These are phyloP conservation scores for Penicillium vulpinum DNA, from an alignment of 2,329 filamentous ascomycete genomes.

Conservation along the genomic window DNA sequence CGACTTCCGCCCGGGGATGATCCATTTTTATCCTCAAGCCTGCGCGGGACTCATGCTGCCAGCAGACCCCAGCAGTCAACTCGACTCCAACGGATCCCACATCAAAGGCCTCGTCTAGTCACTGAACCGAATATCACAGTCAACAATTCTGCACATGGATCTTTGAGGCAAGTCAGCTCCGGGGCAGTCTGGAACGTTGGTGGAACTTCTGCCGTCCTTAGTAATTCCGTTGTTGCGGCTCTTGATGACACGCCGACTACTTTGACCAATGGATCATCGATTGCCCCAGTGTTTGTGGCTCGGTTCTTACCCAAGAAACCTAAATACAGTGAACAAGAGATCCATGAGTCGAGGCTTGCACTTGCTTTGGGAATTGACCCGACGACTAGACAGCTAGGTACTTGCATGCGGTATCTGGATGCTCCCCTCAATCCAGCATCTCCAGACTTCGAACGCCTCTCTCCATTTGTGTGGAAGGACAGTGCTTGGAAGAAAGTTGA, in stretches of 20 bases:
- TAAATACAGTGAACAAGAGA: slow-evolving; percentile 62
- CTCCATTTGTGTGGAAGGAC: slow-evolving; percentile 42
- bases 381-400: slow-evolving; percentile 64
- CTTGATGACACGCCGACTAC: slow-evolving; percentile 65
- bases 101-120: slow-evolving; percentile 38
- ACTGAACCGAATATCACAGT: slow-evolving; percentile 24
- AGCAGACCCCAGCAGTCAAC: slow-evolving; percentile 16
- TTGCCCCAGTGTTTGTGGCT: slow-evolving; percentile 64
- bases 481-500: slow-evolving; percentile 40
- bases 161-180: slow-evolving; percentile 57
- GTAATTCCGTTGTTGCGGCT: slow-evolving; percentile 46
- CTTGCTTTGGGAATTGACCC: slow-evolving; percentile 78
- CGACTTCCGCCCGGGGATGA: slow-evolving; percentile 48
- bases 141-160: slow-evolving; percentile 14
- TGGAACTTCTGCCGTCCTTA: slow-evolving; percentile 60
- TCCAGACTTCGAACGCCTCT: slow-evolving; percentile 31
- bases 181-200: slow-evolving; percentile 77
- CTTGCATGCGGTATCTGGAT: slow-evolving; percentile 33
- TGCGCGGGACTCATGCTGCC: slow-evolving; percentile 22
- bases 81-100: slow-evolving; percentile 22
- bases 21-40: slow-evolving; percentile 53
- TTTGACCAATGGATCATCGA: slow-evolving; percentile 70
- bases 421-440: slow-evolving; percentile 27
- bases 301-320: slow-evolving; percentile 55
- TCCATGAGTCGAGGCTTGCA: slow-evolving; percentile 73